A percentile compares a stretch with the other conserved stretches of the same genome.
These are phyloP conservation scores for Geosmithia flava DNA, from an alignment of 2,329 filamentous ascomycete species.

Conservation along the genomic window DNA sequence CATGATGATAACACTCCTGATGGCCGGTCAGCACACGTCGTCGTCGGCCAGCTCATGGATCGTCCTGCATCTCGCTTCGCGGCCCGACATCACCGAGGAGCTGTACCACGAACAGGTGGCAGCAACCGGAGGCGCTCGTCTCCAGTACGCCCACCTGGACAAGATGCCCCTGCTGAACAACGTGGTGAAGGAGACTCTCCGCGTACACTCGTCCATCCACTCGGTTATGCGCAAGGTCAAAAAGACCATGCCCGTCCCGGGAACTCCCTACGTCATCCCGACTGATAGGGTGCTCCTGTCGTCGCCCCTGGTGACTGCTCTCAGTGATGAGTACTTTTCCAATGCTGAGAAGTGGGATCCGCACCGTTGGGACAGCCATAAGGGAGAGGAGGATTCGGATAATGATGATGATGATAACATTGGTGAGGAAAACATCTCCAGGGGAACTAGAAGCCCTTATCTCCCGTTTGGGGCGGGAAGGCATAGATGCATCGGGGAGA, in stretches of 20 bases:
- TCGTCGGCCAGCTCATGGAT: constrained; percentile 71
- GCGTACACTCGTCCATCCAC: constrained; percentile 61
- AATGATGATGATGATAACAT: constrained; percentile 8
- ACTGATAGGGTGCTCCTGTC: constrained; percentile 32
- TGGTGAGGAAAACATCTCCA: constrained; percentile 8
- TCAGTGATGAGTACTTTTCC: constrained; percentile 47
- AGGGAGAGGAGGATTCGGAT: constrained; percentile 5
- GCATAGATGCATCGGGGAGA: constrained; percentile 65
- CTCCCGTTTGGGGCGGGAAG: constrained; percentile 62
- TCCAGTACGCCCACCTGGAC: constrained; percentile 47
- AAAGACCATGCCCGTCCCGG: constrained; percentile 46
- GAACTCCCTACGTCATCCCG: constrained; percentile 41
- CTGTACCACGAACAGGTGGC: constrained; percentile 54
- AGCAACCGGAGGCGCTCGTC: constrained; percentile 38
- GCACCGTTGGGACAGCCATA: constrained; percentile 13
- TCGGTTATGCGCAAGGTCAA: constrained; percentile 63
- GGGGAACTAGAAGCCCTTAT: constrained; percentile 26
- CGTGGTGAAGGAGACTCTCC: constrained; percentile 60
- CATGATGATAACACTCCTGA: constrained; percentile 67
- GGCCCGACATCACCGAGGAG: constrained; percentile 57
- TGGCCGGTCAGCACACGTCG: constrained; percentile 76
- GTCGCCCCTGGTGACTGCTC: constrained; percentile 27
- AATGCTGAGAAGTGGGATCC: constrained; percentile 15
- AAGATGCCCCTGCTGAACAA: constrained; percentile 49
- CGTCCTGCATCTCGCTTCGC: constrained; percentile 57